Evolutionary conservation across 2,329 filamentous ascomycete species (phyloP).

Genomic region (Curvularia hawaiiensis): DNA sequence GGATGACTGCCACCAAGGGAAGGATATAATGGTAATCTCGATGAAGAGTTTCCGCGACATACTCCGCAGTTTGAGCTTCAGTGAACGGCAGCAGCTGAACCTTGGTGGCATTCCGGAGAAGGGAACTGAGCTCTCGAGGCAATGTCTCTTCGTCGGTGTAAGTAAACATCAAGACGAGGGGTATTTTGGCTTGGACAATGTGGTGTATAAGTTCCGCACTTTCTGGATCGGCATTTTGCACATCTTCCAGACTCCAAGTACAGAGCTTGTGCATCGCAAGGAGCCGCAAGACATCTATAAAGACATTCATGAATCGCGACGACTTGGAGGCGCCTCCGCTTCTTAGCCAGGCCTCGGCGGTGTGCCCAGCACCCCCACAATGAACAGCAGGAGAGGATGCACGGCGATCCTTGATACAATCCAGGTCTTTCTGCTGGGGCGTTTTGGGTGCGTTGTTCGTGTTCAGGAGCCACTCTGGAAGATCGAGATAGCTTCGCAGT

Average conservation of each 20-base stretch:
- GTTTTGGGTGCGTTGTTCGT: constrained; percentile 31
- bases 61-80: constrained; percentile 81
- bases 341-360: constrained; percentile 54
- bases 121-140: constrained; percentile 41
- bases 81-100: constrained; percentile 74
- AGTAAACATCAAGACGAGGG: constrained; percentile 72
- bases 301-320: constrained; percentile 83
- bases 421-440: constrained; percentile 32
- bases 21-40: constrained; percentile 72
- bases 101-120: constrained; percentile 58
- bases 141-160: constrained; percentile 51
- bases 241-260: constrained; percentile 84
- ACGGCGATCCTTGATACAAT: constrained; percentile 26
- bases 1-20: constrained; percentile 80
- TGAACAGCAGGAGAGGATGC: constrained; percentile 45
- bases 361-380: constrained; percentile 43
- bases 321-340: constrained; percentile 55
- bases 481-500: constrained; percentile 62
- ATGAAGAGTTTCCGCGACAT: constrained; percentile 81
- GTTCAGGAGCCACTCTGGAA: constrained; percentile 68
- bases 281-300: constrained; percentile 82
- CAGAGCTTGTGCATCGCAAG: constrained; percentile 85
- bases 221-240: constrained; percentile 89
- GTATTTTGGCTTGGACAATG: constrained; percentile 78
- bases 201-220: constrained; percentile 82